Evolutionary conservation across 257 asterid species (phyloP), one percentile per base, ranked within the genome.

Genomic region (Dorcoceras hygrometricum): DNA sequence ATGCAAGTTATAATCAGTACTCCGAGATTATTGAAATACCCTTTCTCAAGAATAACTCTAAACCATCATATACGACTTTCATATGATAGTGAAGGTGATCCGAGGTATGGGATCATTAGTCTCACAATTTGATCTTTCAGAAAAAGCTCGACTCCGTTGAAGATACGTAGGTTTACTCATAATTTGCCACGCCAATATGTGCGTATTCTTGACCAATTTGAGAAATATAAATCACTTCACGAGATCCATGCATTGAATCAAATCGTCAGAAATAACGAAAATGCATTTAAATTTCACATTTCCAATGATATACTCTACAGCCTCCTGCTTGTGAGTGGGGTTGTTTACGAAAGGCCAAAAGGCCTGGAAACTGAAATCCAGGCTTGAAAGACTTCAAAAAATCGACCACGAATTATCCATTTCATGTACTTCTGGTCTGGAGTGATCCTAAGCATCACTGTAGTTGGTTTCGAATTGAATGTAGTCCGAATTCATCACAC

Each of bases 401-500:
- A 62, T 78, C 84, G 6, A 65, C 89, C 66, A 55, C 69, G 23
- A 20, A 18, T 5, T 96, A 91, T 73, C 90, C 96, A 3, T 26
- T 62, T 0, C 71, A 79, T n/a, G 81, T 73, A 39, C 81, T 91
- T 12, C 71, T 63, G 27, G 86, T 77, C 66, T 91, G 98, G 98
- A 83, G 46, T 25, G 71, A 62, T 50, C 59, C 83, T 67, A 62
- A 26, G 48, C 87, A 75, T 29, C 86, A 87, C 64, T 89, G 98
- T 80, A 91, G 81, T 78, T 89, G 98, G 95, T 62, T 91, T 6
- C 95, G 96, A 27, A 77, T 91, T 14, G 57, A 71, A 0, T 89
- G 98, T 26, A 80, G 85, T 64, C 69, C 83, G 4, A 65, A 68
- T 6, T 70, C 75, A 0, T 25, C 16, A 1, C 74, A 58, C 1